phyloP scores from a whole-genome alignment of 2,329 filamentous ascomycete genomes.

The Arthrocladium fulminans region DNA sequence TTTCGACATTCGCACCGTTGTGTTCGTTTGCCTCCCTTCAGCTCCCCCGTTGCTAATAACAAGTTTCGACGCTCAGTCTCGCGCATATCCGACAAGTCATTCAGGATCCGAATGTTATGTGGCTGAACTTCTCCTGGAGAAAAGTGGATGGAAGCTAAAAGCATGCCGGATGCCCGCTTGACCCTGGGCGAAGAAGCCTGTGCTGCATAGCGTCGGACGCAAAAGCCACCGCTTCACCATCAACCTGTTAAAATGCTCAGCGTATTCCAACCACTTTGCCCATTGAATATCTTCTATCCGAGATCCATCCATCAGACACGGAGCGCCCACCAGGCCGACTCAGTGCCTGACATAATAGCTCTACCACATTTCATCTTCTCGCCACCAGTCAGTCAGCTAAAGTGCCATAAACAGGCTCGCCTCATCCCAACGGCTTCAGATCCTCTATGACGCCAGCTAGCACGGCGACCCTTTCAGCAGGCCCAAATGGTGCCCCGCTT shows the following conservation, averaged over 20 bases:
- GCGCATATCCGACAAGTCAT: too few relatives aligned
- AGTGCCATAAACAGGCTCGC: background rate
- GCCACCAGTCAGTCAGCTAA: background rate
- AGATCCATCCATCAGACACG: background rate
- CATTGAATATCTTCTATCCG: too few relatives aligned
- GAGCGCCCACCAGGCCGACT: background rate
- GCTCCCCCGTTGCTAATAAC: too few relatives aligned
- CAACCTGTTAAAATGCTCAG: too few relatives aligned
- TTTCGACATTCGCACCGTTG: too few relatives aligned
- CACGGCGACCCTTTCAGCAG: background rate
- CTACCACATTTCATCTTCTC: background rate
- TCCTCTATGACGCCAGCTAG: background rate
- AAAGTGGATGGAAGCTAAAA: background rate
- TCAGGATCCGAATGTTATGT: too few relatives aligned
- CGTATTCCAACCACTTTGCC: background rate
- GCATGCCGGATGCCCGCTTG: background rate
- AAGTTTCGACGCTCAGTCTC: too few relatives aligned
- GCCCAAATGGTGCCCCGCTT: conserved; percentile 2
- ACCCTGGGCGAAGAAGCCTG: background rate
- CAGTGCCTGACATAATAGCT: background rate
- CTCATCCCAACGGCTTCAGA: background rate
- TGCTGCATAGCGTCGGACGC: too few relatives aligned
- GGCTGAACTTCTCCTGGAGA: background rate
- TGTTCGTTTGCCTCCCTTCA: too few relatives aligned
- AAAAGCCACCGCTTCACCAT: too few relatives aligned